Base-by-base conservation (phyloP, 2,329 filamentous ascomycete genomes). In the Periconia sp. region DNA sequence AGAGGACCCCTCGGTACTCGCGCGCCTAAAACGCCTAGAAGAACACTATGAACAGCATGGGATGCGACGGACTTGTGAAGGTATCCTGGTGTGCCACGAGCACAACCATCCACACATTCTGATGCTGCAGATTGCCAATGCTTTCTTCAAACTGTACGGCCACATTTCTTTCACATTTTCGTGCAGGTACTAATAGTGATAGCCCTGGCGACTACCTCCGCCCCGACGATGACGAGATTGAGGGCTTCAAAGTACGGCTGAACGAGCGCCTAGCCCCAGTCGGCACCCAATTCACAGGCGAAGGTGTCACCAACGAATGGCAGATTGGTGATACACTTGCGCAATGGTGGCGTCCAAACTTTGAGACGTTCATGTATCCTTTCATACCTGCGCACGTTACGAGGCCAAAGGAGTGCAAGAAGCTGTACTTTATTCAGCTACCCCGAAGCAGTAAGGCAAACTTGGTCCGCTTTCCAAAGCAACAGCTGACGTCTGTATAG, bases 361-460 rank as follows among this genome's bases (percentile, higher is more conserved):
- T 97, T 73, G 94, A 99, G 81, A 97, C 94, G 2, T 97, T 97
- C 81, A 97, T 99, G 92, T 99, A 99, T 74, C 94, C 94, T 0
- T 99, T 97, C 76, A 88, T 97, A 53, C 94, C 94, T 8, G 91
- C 92, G 17, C 94, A 99, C 77, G 91, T 97, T 58, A 97, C 93
- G 17, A 83, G 94, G 49, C 94, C 94, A 8, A 99, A 99, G 80
- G 94, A 99, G 79, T 96, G 93, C 80, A 99, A 99, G 82, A 99
- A 99, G 82, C 82, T 97, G 41, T 99, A 97, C 76, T 92, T 97
- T 58, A 96, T 99, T 61, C 91, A 96, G 73, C 81, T 99, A 27
- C 94, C 94, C 0, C 86, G 92, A 74, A 92, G 88, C 65, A 97
- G 92, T 96, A 82, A 56, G 80, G 85, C 30, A 3, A 27, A 15